A percentile compares a stretch with the other conserved stretches of the same genome.
These are phyloP conservation scores for Aspergillus viridinutans DNA, from an alignment of 2,329 filamentous ascomycete genomes.

Conservation along the genomic window DNA sequence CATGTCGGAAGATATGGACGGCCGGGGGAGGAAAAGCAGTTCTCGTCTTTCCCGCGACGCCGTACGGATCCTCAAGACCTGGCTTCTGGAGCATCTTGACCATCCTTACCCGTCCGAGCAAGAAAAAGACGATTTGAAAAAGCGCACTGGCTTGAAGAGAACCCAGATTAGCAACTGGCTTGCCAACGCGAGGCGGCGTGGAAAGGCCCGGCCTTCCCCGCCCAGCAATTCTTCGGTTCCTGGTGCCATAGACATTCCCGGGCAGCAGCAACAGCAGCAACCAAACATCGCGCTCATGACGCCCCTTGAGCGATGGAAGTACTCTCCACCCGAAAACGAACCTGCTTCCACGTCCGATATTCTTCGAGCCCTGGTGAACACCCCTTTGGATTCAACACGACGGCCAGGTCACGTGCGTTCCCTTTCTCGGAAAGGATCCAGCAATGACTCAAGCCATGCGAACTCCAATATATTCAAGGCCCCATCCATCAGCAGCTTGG, in stretches of 20 bases:
- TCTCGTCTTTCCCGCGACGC: constrained; percentile 77
- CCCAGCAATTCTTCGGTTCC: constrained; percentile 67
- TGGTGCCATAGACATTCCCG: constrained; percentile 70
- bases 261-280: constrained; percentile 19
- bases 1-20: constrained; percentile 35
- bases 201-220: constrained; percentile 65
- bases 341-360: constrained; percentile 62
- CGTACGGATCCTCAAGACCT: constrained; percentile 75
- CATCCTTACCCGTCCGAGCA: constrained; percentile 87
- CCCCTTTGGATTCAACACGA: constrained; percentile 32
- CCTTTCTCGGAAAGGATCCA: constrained; percentile 39
- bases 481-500: constrained; percentile 52
- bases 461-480: constrained; percentile 50
- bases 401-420: constrained; percentile 32
- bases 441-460: constrained; percentile 51
- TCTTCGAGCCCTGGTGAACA: constrained; percentile 53
- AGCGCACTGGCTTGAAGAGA: constrained; percentile 73
- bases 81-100: constrained; percentile 73
- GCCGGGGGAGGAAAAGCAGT: constrained; percentile 57
- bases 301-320: constrained; percentile 65
- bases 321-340: constrained; percentile 66
- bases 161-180: constrained; percentile 90
- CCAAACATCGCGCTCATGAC: constrained; percentile 53
- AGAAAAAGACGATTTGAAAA: constrained; percentile 75
- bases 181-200: constrained; percentile 78